These are phyloP conservation scores for Hamamelis virginiana DNA, from an alignment of 164 flowering plant species.

Conservation along the genomic window DNA sequence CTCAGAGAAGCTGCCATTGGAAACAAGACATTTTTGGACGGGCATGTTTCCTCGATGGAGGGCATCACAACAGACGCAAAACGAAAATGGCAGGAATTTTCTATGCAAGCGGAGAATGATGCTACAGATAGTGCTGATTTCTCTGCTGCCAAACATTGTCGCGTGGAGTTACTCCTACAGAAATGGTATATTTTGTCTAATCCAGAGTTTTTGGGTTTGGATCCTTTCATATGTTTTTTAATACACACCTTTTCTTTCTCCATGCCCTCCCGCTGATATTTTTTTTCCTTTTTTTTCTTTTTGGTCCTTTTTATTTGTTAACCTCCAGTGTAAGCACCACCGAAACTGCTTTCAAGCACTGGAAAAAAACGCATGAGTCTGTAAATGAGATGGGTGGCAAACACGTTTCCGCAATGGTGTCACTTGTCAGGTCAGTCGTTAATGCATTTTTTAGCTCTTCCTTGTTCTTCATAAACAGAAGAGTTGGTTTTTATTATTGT, in stretches of 20 bases:
- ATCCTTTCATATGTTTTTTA: not conserved
- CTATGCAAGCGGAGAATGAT: slow-evolving; percentile 57
- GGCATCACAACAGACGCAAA: slow-evolving; percentile 69
- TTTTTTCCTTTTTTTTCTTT: not conserved
- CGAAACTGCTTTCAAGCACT: slow-evolving; percentile 60
- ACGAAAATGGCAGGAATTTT: slow-evolving; percentile 84
- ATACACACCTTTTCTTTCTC: no score
- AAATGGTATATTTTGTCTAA: slow-evolving; percentile 48
- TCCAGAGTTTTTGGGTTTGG: not conserved
- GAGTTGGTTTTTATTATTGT: not conserved
- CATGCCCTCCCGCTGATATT: not conserved
- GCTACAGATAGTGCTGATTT: slow-evolving; percentile 70
- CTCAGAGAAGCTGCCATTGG: slow-evolving; percentile 52
- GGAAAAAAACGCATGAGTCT: slow-evolving; percentile 51
- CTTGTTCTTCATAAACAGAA: not conserved
- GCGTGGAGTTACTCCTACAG: slow-evolving; percentile 77
- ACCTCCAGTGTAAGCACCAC: slow-evolving; percentile 48
- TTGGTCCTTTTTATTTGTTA: not conserved
- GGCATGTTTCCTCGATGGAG: slow-evolving; percentile 62
- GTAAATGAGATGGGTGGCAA: slow-evolving; percentile 55
- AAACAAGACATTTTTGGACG: slow-evolving; percentile 60
- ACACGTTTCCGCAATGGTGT: slow-evolving; percentile 43
- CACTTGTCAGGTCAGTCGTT: slow-evolving; percentile 62
- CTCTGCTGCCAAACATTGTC: slow-evolving; percentile 92
- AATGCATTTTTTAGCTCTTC: not conserved